Percentiles rank a stretch among this genome's conserved stretches.
These are phyloP conservation scores for Trametes gibbosa DNA, from an alignment of 768 basidiomycete genomes.

Conservation along the genomic window DNA sequence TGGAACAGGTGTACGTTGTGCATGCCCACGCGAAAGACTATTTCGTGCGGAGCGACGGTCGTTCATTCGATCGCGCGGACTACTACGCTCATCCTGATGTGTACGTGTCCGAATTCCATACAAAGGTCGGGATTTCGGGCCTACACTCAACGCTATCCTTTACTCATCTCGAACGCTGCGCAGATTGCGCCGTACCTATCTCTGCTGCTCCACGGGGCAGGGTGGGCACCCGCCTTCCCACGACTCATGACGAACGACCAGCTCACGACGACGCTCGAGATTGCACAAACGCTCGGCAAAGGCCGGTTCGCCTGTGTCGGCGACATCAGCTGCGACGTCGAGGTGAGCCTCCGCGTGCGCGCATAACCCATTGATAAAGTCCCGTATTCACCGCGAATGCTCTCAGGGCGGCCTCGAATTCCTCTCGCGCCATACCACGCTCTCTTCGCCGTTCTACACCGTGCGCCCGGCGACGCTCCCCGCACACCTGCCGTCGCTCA, in stretches of 20 bases:
- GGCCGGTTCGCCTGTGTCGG: constrained; percentile 71
- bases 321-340: constrained; percentile 89
- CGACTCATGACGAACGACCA: constrained; percentile 72
- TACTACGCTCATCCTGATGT: constrained; percentile 73
- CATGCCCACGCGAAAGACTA: constrained; percentile 73
- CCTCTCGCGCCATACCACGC: constrained; percentile 70
- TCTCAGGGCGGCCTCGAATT: constrained; percentile 84
- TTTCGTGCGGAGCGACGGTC: constrained; percentile 55
- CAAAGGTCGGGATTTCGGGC: too few relatives aligned
- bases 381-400: background rate
- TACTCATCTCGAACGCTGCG: background rate
- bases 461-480: constrained; percentile 42
- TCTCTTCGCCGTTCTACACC: constrained; percentile 71
- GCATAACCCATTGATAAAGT: background rate
- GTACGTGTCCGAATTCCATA: constrained; percentile 67
- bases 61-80: constrained; percentile 54
- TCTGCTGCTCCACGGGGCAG: constrained; percentile 81
- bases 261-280: constrained; percentile 47
- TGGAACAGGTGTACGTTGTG: constrained; percentile 65
- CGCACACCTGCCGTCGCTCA: constrained; percentile 50
- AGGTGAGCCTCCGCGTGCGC: constrained; percentile 38
- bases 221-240: constrained; percentile 79
- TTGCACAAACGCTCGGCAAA: constrained; percentile 47
- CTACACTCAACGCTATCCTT: too few relatives aligned
- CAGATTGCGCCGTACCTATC: constrained; percentile 86